Conservation (phyloP, 108 stramenopile species). For the Cyclotella choctawhatcheeana region DNA sequence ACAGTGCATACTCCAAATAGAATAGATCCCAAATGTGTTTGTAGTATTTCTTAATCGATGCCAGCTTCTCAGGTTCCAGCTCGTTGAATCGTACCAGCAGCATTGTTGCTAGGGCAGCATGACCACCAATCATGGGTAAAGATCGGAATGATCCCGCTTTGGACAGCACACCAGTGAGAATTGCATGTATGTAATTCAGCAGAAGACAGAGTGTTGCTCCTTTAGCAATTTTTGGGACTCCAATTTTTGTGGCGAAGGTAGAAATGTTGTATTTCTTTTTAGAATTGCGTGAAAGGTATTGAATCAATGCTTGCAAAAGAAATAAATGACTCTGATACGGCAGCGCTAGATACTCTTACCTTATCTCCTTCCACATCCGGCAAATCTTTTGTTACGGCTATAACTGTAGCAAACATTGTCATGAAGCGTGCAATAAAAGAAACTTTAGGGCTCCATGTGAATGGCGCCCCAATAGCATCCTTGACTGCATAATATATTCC, state of each 20-base stretch:
- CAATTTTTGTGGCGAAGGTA: constrained; percentile 90
- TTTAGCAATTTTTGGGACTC: constrained; percentile 84
- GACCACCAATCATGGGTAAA: constrained; percentile 93
- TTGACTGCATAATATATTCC: constrained; percentile 97
- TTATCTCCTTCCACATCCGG: constrained; percentile 96
- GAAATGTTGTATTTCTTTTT: constrained; percentile 76
- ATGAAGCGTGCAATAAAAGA: constrained; percentile 95
- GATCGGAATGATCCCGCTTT: constrained; percentile 73
- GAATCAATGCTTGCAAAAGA: neutral
- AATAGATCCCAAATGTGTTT: constrained; percentile 97
- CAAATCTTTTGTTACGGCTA: constrained; percentile 96
- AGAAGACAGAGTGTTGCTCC: constrained; percentile 81
- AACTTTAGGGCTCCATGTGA: constrained; percentile 93
- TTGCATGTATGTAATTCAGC: constrained; percentile 90
- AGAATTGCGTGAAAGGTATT: neutral
- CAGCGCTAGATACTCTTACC: constrained; percentile 41
- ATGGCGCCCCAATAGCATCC: constrained; percentile 91
- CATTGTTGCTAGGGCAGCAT: constrained; percentile 68
- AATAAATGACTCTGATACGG: neutral
- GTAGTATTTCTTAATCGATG: constrained; percentile 92
- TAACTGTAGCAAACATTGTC: constrained; percentile 93
- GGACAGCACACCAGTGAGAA: constrained; percentile 72
- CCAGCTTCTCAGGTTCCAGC: constrained; percentile 80
- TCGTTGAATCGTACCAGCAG: constrained; percentile 62
- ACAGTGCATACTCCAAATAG: constrained; percentile 93